Evolutionary conservation across 768 basidiomycete species (phyloP).

Genomic region (Kwoniella heveanensis): DNA sequence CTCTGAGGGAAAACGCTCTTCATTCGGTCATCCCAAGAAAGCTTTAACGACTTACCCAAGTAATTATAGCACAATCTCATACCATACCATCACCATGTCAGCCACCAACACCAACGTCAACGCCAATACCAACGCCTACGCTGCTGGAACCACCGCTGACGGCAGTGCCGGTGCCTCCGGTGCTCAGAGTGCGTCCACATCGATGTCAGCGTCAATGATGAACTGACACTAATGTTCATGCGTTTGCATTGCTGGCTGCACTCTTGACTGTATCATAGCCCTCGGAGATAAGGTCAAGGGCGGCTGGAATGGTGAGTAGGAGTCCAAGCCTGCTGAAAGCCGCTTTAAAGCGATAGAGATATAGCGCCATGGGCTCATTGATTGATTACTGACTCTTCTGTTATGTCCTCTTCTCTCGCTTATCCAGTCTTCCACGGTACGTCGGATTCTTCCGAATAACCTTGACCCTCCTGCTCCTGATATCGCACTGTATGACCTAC

Average conservation of each 20-base stretch:
- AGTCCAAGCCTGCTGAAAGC: no score
- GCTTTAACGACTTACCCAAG: no score
- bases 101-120: constrained; percentile 7
- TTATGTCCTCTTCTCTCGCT: neutral
- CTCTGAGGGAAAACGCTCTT: no score
- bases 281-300: constrained; percentile 42
- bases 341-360: no score
- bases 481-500: no score
- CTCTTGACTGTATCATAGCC: constrained; percentile 9
- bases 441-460: no score
- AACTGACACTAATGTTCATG: no score
- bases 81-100: constrained; percentile 9
- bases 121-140: constrained; percentile 13
- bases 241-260: no score
- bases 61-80: no score
- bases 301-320: constrained; percentile 35
- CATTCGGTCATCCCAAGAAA: no score
- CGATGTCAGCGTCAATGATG: neutral
- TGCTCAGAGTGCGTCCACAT: constrained; percentile 12
- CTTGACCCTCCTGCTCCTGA: no score
- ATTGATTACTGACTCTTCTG: neutral
- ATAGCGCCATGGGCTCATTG: no score
- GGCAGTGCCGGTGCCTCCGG: constrained; percentile 17
- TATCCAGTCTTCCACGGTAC: constrained; percentile 36
- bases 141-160: constrained; percentile 16